Percentiles rank a stretch among this genome's conserved stretches.
Evolutionary conservation across 2,329 filamentous ascomycete species (phyloP).

Genomic region (Fusarium sp.): DNA sequence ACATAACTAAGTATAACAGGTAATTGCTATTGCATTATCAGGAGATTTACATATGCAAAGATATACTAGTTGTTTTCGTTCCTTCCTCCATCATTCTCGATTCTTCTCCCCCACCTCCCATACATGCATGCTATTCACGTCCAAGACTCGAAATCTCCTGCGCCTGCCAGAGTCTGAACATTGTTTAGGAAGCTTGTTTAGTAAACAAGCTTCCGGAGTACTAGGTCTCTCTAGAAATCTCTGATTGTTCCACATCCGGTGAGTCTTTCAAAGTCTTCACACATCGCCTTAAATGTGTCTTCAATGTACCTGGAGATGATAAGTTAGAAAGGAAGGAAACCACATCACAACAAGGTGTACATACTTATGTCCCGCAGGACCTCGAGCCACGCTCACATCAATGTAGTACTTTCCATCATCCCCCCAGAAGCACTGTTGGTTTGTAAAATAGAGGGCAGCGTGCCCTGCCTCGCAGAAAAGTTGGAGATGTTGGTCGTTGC

Average conservation of each 20-base stretch:
- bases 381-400: conserved; percentile 4
- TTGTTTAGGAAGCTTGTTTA: too few relatives aligned
- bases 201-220: too few relatives aligned
- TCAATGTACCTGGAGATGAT: background rate
- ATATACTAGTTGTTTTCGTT: too few relatives aligned
- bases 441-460: background rate
- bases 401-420: conserved; percentile 12
- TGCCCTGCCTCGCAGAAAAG: background rate
- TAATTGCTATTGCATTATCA: too few relatives aligned
- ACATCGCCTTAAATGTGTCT: accelerated
- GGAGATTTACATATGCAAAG: too few relatives aligned
- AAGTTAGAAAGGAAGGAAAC: background rate
- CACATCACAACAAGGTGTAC: accelerated
- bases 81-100: too few relatives aligned
- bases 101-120: too few relatives aligned
- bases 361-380: conserved; percentile 1
- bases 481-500: conserved; percentile 2
- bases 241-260: background rate
- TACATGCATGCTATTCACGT: too few relatives aligned
- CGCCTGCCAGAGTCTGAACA: too few relatives aligned
- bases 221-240: background rate
- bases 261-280: background rate
- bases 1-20: too few relatives aligned
- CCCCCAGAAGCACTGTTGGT: background rate
- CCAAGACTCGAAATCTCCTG: too few relatives aligned